Evolutionary conservation across 164 flowering plant genomes (phyloP).

Genomic region (Stephania japonica): DNA sequence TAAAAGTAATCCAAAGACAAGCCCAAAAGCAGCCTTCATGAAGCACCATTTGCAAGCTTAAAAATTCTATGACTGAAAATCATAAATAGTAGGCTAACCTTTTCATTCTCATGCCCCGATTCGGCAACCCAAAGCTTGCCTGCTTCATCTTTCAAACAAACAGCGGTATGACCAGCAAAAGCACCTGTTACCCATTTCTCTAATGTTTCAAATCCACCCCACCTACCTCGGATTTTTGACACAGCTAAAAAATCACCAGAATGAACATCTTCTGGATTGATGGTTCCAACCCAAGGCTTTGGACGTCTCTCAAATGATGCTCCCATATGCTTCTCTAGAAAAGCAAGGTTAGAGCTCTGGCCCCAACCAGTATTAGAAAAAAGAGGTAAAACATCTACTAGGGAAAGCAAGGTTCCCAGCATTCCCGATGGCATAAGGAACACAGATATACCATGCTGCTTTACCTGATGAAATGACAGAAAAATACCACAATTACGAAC

Average conservation of each 20-base stretch:
- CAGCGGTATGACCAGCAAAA: slow-evolving; percentile 98
- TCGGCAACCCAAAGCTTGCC: slow-evolving; percentile 99
- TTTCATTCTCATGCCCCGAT: slow-evolving; percentile 98
- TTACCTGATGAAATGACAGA: slow-evolving; percentile 53
- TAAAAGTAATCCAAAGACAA: background rate
- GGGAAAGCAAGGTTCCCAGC: slow-evolving; percentile 80
- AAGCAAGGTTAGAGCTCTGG: slow-evolving; percentile 79
- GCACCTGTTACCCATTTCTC: slow-evolving; percentile 99
- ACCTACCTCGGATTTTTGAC: slow-evolving; percentile 95
- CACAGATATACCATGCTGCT: slow-evolving; percentile 90
- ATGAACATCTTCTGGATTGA: slow-evolving; percentile 82
- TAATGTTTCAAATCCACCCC: slow-evolving; percentile 99
- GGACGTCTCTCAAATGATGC: slow-evolving; percentile 82
- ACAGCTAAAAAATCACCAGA: slow-evolving; percentile 96
- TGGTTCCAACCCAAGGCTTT: slow-evolving; percentile 67
- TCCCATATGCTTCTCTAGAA: slow-evolving; percentile 93
- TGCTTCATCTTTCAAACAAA: slow-evolving; percentile 85
- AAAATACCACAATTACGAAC: slow-evolving; percentile 9
- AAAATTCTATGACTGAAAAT: background rate
- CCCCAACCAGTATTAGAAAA: slow-evolving; percentile 94
- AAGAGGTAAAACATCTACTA: slow-evolving; percentile 86
- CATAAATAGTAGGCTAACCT: slow-evolving; percentile 40
- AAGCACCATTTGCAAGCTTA: too few relatives aligned
- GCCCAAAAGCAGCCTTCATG: background rate
- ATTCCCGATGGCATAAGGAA: slow-evolving; percentile 99